Evolutionary conservation across 1,284 basidiomycete species (phyloP), one percentile per base, ranked within the genome.

Genomic region (Apiotrichum sp.): DNA sequence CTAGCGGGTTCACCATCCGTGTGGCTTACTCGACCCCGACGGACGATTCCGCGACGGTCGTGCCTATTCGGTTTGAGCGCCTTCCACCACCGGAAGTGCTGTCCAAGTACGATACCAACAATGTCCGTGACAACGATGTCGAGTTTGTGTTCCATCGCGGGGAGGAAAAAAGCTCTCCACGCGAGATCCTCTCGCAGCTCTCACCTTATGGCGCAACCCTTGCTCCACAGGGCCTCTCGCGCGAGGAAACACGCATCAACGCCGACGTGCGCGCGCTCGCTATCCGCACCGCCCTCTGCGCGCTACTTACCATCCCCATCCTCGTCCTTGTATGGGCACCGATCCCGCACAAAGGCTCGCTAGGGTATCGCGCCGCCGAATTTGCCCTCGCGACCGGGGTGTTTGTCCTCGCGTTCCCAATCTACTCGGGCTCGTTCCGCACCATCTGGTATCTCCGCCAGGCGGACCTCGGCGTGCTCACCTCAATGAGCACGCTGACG

Each of bases 251-350:
- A n/a, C 53, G 53, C n/a, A 61, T 62, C 50, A 55, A 55, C 29
- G 49, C 43, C 6, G 64, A 65, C 29, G 52, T 78, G 11, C 67
- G 67, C 9, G 54, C 61, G 6, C 68, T 78, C 32, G 63, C 66
- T 9, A 8, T 68, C 11, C 75, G 78, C 32, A 78, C 77, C 1
- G 57, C 66, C 16, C 36, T 69, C 7, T 77, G 74, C 10, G 67
- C 67, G 10, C n/a, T 70, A 22, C 65, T 80, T 22, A 77, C 77
- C 16, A 71, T 80, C 39, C 80, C 80, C 0, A 77, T 81, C 9
- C 71, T 80, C 8, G 65, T 80, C 40, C 69, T 80, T 64, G 70
- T 79, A 1, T 80, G 80, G 80, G 78, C 79, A 3, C 73, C 75
- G 4, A 69, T 80, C 9, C 75, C 73, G 6, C 49, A 62, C 42